phyloP scores from a whole-genome alignment of 768 basidiomycete species.

The Rhodotorula taiwanensis region DNA sequence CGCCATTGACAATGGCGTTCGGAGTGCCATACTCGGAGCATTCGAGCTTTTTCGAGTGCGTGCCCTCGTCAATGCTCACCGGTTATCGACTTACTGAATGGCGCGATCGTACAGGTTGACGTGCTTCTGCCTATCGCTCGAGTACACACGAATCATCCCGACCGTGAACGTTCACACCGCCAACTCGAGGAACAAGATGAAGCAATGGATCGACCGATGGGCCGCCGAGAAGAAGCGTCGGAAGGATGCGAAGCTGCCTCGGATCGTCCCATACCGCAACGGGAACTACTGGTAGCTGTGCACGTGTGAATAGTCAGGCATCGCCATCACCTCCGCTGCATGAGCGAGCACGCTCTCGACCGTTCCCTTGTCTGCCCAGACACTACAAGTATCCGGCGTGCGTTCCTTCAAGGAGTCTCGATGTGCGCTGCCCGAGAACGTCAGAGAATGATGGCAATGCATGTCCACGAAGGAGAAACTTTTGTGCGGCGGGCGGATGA shows the following conservation, averaged over 20 bases:
- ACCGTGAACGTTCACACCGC: constrained; percentile 83
- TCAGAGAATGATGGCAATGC: no score
- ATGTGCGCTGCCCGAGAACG: no score
- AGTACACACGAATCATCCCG: constrained; percentile 83
- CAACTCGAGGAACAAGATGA: constrained; percentile 71
- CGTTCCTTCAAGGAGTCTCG: no score
- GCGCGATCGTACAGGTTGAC: constrained; percentile 48
- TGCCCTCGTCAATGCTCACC: no score
- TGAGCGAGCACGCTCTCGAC: no score
- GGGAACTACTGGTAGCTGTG: constrained; percentile 37
- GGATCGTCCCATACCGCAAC: constrained; percentile 27
- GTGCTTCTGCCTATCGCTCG: constrained; percentile 83
- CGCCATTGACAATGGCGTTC: constrained; percentile 50
- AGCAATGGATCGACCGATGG: constrained; percentile 82
- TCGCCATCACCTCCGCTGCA: no score
- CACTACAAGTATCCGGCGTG: no score
- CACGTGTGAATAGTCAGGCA: not conserved
- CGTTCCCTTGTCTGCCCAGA: no score
- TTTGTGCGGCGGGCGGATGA: no score
- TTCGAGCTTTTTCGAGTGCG: constrained; percentile 76
- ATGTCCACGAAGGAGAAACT: no score
- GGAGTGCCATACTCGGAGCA: constrained; percentile 77
- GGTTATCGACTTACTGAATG: no score
- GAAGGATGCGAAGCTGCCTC: constrained; percentile 43
- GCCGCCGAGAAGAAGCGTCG: constrained; percentile 66